These are phyloP conservation scores for Adansonia grandidieri DNA, from an alignment of 441 rosid genomes.

Conservation along the genomic window DNA sequence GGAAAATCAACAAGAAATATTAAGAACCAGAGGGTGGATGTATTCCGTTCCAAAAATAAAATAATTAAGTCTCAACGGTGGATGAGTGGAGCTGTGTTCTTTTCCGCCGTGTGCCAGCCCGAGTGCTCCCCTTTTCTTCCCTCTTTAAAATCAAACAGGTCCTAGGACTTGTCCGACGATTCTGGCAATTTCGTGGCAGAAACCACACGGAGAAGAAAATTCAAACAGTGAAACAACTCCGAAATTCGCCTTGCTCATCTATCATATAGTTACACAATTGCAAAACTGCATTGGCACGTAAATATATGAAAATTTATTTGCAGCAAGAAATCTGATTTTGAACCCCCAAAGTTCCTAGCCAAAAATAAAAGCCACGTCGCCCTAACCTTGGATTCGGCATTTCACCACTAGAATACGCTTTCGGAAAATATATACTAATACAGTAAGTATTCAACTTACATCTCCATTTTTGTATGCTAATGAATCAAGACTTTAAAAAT, in stretches of 20 bases:
- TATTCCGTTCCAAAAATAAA: too few relatives aligned
- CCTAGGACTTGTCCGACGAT: too few relatives aligned
- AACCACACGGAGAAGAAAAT: background rate
- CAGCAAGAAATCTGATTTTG: background rate
- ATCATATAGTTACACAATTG: background rate
- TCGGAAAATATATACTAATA: conserved; percentile 29
- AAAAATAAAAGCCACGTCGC: background rate
- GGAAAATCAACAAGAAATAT: too few relatives aligned
- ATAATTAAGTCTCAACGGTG: background rate
- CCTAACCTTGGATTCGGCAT: background rate
- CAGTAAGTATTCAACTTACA: conserved; percentile 37
- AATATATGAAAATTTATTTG: background rate
- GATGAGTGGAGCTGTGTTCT: background rate
- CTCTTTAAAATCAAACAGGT: too few relatives aligned
- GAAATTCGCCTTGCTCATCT: background rate
- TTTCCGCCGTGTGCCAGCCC: too few relatives aligned
- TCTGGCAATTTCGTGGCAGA: too few relatives aligned
- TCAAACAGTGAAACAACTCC: background rate
- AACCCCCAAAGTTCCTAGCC: background rate
- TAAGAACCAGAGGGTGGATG: too few relatives aligned
- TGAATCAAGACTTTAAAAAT: conserved; percentile 42
- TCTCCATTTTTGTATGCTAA: conserved; percentile 40
- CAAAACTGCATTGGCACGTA: background rate
- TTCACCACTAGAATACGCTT: background rate
- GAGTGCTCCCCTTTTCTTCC: too few relatives aligned